Conservation (phyloP, 202 grass and related monocot species). For the Schoenoplectus triqueter region DNA sequence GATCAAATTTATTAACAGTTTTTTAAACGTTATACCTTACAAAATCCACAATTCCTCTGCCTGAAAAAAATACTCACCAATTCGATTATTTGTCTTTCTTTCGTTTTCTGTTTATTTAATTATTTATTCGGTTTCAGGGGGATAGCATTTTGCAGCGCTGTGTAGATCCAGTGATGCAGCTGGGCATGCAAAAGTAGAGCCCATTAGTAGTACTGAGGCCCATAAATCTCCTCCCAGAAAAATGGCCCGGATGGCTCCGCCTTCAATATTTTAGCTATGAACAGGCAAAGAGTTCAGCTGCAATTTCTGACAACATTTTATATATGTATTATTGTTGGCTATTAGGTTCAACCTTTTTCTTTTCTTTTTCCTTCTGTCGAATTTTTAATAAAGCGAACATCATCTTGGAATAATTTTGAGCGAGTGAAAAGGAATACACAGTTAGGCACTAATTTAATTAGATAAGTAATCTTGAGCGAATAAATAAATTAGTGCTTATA, state of each 20-base stretch:
- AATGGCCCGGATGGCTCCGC: background rate
- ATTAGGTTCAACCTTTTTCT: background rate
- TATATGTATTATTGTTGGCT: background rate
- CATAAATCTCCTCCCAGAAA: background rate
- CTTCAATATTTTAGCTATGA: background rate
- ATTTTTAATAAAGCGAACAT: no score
- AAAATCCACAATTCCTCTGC: background rate
- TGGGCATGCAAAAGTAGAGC: background rate
- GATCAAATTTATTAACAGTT: background rate
- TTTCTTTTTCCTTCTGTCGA: background rate
- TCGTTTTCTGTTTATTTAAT: no score
- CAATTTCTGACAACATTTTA: background rate
- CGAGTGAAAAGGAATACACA: no score
- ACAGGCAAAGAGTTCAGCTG: background rate
- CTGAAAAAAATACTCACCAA: no score
- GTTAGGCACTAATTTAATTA: no score
- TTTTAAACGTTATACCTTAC: background rate
- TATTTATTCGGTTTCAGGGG: background rate
- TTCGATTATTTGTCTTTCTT: background rate
- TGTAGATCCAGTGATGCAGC: constrained; percentile 19
- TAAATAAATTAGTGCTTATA: no score
- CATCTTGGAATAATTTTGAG: no score
- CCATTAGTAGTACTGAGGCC: background rate
- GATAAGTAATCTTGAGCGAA: no score
- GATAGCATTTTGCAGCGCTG: constrained; percentile 16